Evolutionary conservation across 371 early-diverging fungal species (phyloP), one percentile per base, ranked within the genome.

Genomic region (Furculomyces boomerangus): DNA sequence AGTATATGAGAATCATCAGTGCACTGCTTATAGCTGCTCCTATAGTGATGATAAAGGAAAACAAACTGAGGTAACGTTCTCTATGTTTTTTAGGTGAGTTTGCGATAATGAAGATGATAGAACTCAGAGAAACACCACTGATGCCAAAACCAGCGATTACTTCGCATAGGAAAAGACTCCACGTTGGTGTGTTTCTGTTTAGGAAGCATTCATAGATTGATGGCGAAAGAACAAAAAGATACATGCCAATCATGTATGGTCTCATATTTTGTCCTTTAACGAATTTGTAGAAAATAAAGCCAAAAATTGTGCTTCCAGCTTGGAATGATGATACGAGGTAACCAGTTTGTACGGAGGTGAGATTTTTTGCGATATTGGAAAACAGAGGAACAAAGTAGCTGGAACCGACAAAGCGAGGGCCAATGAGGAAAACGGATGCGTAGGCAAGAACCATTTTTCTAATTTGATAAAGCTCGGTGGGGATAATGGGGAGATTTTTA

Each of bases 71-170:
- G 30, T 51, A 51, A 18, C 25, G 18, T 22, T 25, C 30, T 20
- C 26, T 51, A 2, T 31, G 37, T 7, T 28, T 3, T 13, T 5
- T 2, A 10, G 37, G 37, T 8, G 52, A 22, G 32, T 8, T 35
- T 13, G 25, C 14, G 2, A 30, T 30, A 2, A 51, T 13, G n/a
- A 35, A 32, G 10, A 51, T 26, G n/a, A 51, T 3, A 2, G 52
- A 2, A 2, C 22, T 32, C 2, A 51, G 3, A 31, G 18, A 16
- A 2, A 51, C 5, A 35, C 30, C 18, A 29, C 20, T 31, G 37
- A 51, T 39, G 10, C 52, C 52, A 35, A 51, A 18, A 3, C 52
- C 52, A 10, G 52, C 25, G 18, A 51, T 32, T 31, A 51, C 2
- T 39, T 32, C 32, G 24, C 3, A 18, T 31, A 30, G 7, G 14